phyloP scores from a whole-genome alignment of 305 asterid species.

The Fraxinus albicans region DNA sequence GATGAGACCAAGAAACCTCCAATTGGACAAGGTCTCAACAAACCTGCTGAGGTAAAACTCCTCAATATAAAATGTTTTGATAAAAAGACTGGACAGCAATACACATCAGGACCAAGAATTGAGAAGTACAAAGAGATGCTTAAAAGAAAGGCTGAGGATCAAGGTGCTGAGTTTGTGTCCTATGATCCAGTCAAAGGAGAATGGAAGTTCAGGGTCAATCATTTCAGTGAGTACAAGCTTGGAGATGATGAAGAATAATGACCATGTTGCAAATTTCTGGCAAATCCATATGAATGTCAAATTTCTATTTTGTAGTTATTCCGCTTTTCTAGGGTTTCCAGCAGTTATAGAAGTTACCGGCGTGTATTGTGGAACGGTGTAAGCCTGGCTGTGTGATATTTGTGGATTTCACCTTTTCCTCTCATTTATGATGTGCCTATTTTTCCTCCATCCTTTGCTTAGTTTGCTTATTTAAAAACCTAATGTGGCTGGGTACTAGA shows the following conservation, averaged over 20 bases:
- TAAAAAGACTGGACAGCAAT: constrained; percentile 52
- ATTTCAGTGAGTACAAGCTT: constrained; percentile 55
- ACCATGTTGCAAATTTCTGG: neutral
- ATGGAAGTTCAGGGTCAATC: constrained; percentile 75
- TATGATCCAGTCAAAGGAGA: constrained; percentile 72
- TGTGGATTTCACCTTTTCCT: neutral
- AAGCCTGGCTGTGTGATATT: neutral
- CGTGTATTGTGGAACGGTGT: neutral
- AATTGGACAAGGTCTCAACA: constrained; percentile 77
- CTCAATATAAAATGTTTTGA: constrained; percentile 68
- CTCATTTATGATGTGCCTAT: neutral
- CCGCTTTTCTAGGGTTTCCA: neutral
- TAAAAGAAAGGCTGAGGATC: constrained; percentile 60
- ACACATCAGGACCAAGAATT: constrained; percentile 58
- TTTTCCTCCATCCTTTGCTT: neutral
- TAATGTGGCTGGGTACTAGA: neutral
- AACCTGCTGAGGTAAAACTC: constrained; percentile 79
- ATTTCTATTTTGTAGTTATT: neutral
- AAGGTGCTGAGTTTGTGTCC: constrained; percentile 77
- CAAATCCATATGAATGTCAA: neutral
- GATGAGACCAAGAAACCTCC: constrained; percentile 77
- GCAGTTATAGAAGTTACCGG: neutral
- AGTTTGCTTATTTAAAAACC: neutral
- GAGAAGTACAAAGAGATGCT: constrained; percentile 66
- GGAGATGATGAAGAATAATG: constrained; percentile 35